phyloP scores from a whole-genome alignment of 2,329 filamentous ascomycete genomes.

The Periconia macrospinosa region DNA sequence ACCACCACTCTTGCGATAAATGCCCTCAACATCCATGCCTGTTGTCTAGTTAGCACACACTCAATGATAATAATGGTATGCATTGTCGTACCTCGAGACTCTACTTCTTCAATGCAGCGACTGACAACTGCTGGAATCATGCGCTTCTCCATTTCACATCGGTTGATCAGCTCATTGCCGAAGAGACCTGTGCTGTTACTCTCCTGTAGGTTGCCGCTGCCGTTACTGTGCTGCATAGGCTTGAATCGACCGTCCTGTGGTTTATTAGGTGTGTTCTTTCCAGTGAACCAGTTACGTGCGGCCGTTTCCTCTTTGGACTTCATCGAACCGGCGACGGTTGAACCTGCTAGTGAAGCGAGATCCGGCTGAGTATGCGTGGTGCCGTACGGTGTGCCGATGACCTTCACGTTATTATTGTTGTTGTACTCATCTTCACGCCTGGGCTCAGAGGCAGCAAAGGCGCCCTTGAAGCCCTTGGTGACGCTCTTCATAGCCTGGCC shows the following conservation, averaged over 20 bases:
- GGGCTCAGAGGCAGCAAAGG: conserved; percentile 66
- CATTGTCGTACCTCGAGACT: conserved; percentile 68
- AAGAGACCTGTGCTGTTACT: conserved; percentile 67
- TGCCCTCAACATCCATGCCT: conserved; percentile 92
- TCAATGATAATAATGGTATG: background rate
- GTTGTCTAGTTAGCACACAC: conserved; percentile 8
- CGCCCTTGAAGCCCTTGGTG: conserved; percentile 89
- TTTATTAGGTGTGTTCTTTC: conserved; percentile 19
- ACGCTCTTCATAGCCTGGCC: conserved; percentile 93
- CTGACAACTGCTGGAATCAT: conserved; percentile 89
- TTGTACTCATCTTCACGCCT: conserved; percentile 58
- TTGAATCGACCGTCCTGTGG: conserved; percentile 27
- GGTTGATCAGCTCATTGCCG: conserved; percentile 82
- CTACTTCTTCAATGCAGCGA: conserved; percentile 94
- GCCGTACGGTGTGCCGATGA: conserved; percentile 50
- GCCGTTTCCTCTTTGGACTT: conserved; percentile 32
- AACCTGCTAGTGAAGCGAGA: conserved; percentile 34
- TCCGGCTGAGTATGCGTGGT: conserved; percentile 39
- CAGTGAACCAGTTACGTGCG: conserved; percentile 38
- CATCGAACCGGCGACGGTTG: conserved; percentile 29
- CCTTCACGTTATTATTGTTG: conserved; percentile 50
- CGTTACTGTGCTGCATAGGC: conserved; percentile 45
- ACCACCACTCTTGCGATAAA: conserved; percentile 96
- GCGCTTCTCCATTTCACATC: conserved; percentile 84
- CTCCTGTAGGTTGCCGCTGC: conserved; percentile 46